Conservation (phyloP, 2,329 filamentous ascomycete species). For the Epichloe coenophiala region DNA sequence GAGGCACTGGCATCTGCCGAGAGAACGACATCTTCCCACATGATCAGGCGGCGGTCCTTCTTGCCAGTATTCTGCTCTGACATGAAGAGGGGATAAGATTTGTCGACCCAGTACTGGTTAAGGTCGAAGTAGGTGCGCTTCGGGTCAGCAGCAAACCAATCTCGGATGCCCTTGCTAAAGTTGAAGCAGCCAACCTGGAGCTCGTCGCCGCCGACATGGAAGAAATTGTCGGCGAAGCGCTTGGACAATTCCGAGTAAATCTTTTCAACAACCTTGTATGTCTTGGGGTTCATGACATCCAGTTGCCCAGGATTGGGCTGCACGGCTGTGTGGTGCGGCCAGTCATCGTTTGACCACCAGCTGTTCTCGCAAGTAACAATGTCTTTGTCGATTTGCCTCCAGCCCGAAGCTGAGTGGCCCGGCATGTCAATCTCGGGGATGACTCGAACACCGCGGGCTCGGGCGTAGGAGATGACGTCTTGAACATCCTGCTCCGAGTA, state of each 20-base stretch:
- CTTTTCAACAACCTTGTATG: constrained; percentile 38
- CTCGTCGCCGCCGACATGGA: constrained; percentile 43
- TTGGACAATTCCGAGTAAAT: constrained; percentile 39
- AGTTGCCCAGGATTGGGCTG: constrained; percentile 43
- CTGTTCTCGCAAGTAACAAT: constrained; percentile 41
- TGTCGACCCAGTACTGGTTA: constrained; percentile 40
- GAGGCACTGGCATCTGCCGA: constrained; percentile 27
- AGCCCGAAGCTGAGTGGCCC: constrained; percentile 39
- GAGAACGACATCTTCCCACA: constrained; percentile 43
- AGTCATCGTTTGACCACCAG: constrained; percentile 49
- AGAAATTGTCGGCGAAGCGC: constrained; percentile 38
- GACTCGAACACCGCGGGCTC: constrained; percentile 38
- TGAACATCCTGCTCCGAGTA: constrained; percentile 30
- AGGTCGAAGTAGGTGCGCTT: constrained; percentile 33
- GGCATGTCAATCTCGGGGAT: constrained; percentile 46
- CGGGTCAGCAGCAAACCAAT: constrained; percentile 35
- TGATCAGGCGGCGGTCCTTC: constrained; percentile 36
- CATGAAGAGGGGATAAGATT: constrained; percentile 34
- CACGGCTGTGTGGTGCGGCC: constrained; percentile 35
- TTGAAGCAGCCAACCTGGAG: constrained; percentile 42
- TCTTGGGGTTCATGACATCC: constrained; percentile 40
- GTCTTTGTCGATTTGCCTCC: constrained; percentile 36
- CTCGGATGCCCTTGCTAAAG: constrained; percentile 33
- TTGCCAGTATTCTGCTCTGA: constrained; percentile 9
- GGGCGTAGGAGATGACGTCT: constrained; percentile 33